Evolutionary conservation across 2,329 filamentous ascomycete species (phyloP), one percentile per base, ranked within the genome.

Genomic region (Huntiella bhutanensis): DNA sequence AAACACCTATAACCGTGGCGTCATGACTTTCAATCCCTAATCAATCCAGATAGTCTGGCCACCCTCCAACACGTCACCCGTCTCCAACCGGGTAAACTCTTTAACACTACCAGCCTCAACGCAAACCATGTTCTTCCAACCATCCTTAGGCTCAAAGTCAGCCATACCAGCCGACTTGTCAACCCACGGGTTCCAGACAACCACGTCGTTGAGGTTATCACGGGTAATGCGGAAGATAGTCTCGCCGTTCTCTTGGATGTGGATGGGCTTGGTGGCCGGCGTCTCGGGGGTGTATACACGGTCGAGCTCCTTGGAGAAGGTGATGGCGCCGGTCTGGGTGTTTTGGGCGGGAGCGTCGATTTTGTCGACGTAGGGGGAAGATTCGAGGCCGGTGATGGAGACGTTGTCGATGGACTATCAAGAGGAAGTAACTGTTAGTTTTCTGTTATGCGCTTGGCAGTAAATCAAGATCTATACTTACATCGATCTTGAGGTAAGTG

Each of bases 151-250:
- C 49, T 72, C 73, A 59, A 96, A 95, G 62, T 98, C 91, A 45
- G 68, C 77, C 65, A 94, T 93, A 4, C 71, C 71, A 55, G 77
- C 74, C 1, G 83, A 77, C 67, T 92, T 93, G 52, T 87, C 83
- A 36, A 71, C 70, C 86, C 88, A 95, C 1, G 91, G 91, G 63
- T 98, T 98, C 91, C 91, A 98, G 28, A 96, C 82, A 1, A 95
- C 88, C 12, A 91, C 78, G 54, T 96, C 84, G 51, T 74, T 73
- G 53, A 98, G 70, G 53, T 85, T 87, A 62, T 95, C 85, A 51
- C 91, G 76, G 36, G 80, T 74, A 47, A 96, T 70, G 50, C 77
- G 76, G 65, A 82, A 86, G 43, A 71, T 65, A 11, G 77, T 68
- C 56, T 71, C 71, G 50, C 75, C 78, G 43, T 63, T 70, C 55